Conservation (phyloP, 2,329 filamentous ascomycete species). For the Talaromyces sp. region DNA sequence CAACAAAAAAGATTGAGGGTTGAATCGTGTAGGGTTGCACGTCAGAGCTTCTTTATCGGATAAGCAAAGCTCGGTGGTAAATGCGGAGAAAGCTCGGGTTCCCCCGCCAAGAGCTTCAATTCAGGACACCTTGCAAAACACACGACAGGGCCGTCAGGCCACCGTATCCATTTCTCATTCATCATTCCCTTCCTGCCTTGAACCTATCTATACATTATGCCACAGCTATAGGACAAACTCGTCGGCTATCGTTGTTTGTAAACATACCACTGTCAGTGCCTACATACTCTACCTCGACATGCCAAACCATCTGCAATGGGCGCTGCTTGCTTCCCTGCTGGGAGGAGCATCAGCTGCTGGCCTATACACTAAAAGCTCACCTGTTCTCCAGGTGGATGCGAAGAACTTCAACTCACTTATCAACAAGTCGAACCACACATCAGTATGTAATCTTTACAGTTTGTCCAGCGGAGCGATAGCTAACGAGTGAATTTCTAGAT, state of each 20-base stretch:
- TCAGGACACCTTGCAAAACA: constrained; percentile 38
- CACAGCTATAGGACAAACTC: not conserved
- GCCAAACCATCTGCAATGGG: constrained; percentile 42
- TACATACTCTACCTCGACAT: constrained; percentile 28
- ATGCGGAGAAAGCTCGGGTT: constrained; percentile 13
- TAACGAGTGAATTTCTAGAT: constrained; percentile 40
- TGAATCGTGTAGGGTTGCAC: not conserved
- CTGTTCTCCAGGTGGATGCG: constrained; percentile 76
- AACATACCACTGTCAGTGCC: constrained; percentile 12
- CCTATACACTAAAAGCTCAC: constrained; percentile 81
- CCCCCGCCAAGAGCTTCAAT: constrained; percentile 20
- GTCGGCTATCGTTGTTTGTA: not conserved
- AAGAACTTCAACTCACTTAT: constrained; percentile 81
- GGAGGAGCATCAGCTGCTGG: constrained; percentile 65
- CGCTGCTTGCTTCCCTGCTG: constrained; percentile 60
- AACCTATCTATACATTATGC: not conserved
- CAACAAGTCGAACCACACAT: constrained; percentile 84
- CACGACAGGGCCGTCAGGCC: not conserved
- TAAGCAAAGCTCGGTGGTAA: constrained; percentile 4
- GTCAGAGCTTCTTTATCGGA: not conserved
- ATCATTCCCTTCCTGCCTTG: not conserved
- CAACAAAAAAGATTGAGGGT: not conserved
- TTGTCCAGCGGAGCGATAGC: constrained; percentile 7
- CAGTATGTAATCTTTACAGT: constrained; percentile 55
- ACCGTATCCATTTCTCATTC: not conserved